phyloP scores from a whole-genome alignment of 352 stramenopile species.

The Globisporangium parvum region DNA sequence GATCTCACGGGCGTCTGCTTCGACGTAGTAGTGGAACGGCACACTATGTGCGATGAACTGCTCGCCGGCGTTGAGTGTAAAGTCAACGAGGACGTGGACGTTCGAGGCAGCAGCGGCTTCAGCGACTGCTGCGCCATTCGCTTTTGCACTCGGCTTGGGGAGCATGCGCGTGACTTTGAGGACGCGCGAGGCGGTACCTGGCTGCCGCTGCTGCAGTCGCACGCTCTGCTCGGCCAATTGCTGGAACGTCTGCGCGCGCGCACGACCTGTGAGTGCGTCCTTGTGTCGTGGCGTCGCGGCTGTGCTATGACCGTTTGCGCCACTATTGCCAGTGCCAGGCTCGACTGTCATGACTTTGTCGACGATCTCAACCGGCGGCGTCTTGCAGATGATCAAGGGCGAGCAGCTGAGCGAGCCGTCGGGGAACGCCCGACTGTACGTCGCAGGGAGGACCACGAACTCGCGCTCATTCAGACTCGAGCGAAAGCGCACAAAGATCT shows the following conservation, averaged over 20 bases:
- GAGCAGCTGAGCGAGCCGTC: constrained; percentile 42
- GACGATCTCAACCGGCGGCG: constrained; percentile 48
- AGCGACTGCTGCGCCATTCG: neutral
- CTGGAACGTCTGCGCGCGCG: constrained; percentile 45
- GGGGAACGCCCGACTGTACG: constrained; percentile 51
- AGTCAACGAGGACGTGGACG: constrained; percentile 60
- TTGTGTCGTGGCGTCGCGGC: constrained; percentile 16
- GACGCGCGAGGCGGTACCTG: constrained; percentile 16
- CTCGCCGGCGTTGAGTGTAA: constrained; percentile 67
- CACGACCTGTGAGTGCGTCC: constrained; percentile 29
- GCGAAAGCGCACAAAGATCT: constrained; percentile 75
- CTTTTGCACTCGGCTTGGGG: constrained; percentile 13
- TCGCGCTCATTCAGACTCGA: constrained; percentile 55
- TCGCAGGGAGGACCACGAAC: constrained; percentile 46
- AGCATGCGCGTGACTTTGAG: constrained; percentile 18
- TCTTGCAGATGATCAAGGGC: constrained; percentile 54
- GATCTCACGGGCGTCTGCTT: constrained; percentile 33
- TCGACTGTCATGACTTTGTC: constrained; percentile 24
- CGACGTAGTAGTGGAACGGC: constrained; percentile 57
- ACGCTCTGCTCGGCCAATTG: constrained; percentile 55
- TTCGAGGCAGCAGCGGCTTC: constrained; percentile 4
- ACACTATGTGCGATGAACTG: constrained; percentile 74
- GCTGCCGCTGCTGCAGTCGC: constrained; percentile 11
- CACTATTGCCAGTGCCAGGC: constrained; percentile 1
- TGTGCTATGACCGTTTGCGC: neutral